A percentile compares a stretch with the other conserved stretches of the same genome.
Conservation (phyloP, 305 asterid species). For the Stenogyne calaminthoides region DNA sequence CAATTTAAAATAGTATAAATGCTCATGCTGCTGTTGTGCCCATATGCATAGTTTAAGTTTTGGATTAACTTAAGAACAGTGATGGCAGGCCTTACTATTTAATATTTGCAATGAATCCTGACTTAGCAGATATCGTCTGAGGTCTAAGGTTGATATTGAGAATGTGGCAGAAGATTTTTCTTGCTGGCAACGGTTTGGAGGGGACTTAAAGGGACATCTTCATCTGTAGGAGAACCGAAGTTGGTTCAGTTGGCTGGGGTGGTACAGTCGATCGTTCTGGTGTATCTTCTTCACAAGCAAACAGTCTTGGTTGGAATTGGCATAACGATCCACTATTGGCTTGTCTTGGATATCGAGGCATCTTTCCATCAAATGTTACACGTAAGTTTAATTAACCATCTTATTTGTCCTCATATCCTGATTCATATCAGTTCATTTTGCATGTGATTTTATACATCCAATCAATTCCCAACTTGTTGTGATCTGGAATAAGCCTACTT, state of each 20-base stretch:
- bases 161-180: conserved; percentile 55
- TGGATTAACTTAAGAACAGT: conserved; percentile 9
- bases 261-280: conserved; percentile 61
- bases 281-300: conserved; percentile 56
- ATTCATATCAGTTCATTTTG: conserved; percentile 12
- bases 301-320: conserved; percentile 75
- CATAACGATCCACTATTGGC: conserved; percentile 75
- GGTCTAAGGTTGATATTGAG: conserved; percentile 87
- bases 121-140: conserved; percentile 67
- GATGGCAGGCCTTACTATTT: conserved; percentile 2
- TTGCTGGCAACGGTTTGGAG: conserved; percentile 92
- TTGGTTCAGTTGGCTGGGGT: conserved; percentile 71
- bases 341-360: conserved; percentile 87
- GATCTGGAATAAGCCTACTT: conserved; percentile 2
- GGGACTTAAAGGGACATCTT: conserved; percentile 41
- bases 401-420: neutral
- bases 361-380: conserved; percentile 64
- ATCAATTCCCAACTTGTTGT: conserved; percentile 10
- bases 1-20: neutral
- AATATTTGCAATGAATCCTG: conserved; percentile 7
- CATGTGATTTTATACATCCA: neutral
- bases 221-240: conserved; percentile 56
- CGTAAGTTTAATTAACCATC: conserved; percentile 50
- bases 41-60: neutral
- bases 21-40: neutral